phyloP scores from a whole-genome alignment of 345 rosid species.

The Euphorbia tirucalli region DNA sequence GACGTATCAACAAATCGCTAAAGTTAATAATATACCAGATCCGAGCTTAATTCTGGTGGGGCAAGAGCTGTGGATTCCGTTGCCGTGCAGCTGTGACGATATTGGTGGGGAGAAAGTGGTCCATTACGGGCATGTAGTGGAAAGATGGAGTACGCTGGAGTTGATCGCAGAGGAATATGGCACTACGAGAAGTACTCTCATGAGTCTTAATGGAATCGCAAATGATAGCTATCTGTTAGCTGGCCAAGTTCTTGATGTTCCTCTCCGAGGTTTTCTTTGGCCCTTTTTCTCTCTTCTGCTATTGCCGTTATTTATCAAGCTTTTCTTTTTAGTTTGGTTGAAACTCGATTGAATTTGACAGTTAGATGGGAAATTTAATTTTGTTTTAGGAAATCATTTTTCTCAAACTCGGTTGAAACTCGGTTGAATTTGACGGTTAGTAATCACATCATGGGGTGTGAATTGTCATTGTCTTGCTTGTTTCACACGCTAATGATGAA shows the following conservation, averaged over 20 bases:
- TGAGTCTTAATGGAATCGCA: constrained; percentile 14
- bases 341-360: too few relatives aligned
- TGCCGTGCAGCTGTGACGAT: constrained; percentile 34
- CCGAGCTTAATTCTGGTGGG: constrained; percentile 1
- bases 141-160: constrained; percentile 22
- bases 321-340: too few relatives aligned
- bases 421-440: too few relatives aligned
- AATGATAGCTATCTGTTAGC: constrained; percentile 15
- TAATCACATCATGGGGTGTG: too few relatives aligned
- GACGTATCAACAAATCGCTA: constrained; percentile 17
- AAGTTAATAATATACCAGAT: constrained; percentile 8
- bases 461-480: too few relatives aligned
- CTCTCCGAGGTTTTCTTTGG: constrained; percentile 25
- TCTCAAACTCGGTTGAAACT: too few relatives aligned
- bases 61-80: constrained; percentile 24
- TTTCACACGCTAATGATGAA: too few relatives aligned
- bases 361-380: too few relatives aligned
- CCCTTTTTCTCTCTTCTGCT: too few relatives aligned
- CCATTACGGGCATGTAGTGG: constrained; percentile 30
- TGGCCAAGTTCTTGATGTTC: constrained; percentile 35
- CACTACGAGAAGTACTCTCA: constrained; percentile 7
- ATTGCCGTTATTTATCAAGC: not conserved
- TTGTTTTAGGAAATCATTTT: too few relatives aligned
- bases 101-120: constrained; percentile 22
- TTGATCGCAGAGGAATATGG: constrained; percentile 19